Evolutionary conservation across 2,329 filamentous ascomycete genomes (phyloP).

Genomic region (Fusarium humuli): DNA sequence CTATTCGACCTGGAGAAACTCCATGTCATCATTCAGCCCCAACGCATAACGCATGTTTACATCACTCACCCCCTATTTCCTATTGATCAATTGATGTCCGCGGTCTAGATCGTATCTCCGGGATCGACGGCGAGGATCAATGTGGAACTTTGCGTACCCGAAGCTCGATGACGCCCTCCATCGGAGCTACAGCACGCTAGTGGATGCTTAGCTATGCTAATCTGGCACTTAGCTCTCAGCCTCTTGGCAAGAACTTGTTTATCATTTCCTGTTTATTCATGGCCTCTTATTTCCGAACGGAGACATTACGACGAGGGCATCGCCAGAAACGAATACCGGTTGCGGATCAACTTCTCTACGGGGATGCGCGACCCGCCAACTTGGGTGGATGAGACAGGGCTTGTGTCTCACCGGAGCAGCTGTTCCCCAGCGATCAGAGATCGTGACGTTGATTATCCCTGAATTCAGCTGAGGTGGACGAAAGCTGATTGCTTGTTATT

Average conservation of each 20-base stretch:
- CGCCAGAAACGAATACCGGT: slow-evolving; percentile 6
- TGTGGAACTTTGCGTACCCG: slow-evolving; percentile 24
- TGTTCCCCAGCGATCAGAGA: background rate
- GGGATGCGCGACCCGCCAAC: slow-evolving; percentile 16
- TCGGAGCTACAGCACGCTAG: slow-evolving; percentile 18
- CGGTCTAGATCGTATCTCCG: background rate
- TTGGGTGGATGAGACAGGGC: slow-evolving; percentile 19
- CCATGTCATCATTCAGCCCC: slow-evolving; percentile 6
- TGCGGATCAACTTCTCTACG: slow-evolving; percentile 15
- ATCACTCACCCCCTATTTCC: slow-evolving; percentile 7
- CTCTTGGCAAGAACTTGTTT: slow-evolving; percentile 1
- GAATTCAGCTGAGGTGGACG: slow-evolving; percentile 25
- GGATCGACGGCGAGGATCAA: slow-evolving; percentile 39
- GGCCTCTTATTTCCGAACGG: slow-evolving; percentile 7
- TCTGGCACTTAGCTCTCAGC: slow-evolving; percentile 28
- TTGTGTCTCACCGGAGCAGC: slow-evolving; percentile 9
- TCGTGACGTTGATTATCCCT: slow-evolving; percentile 23
- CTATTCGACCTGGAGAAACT: background rate
- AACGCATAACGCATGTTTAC: background rate
- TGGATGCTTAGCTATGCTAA: slow-evolving; percentile 18
- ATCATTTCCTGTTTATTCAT: slow-evolving; percentile 26
- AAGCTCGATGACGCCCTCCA: slow-evolving; percentile 29
- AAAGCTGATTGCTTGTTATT: slow-evolving; percentile 3
- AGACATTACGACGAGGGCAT: slow-evolving; percentile 17
- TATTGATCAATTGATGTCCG: background rate